phyloP scores from a whole-genome alignment of 1,139 yeast genomes.

The Casaregolazyma lundiana region DNA sequence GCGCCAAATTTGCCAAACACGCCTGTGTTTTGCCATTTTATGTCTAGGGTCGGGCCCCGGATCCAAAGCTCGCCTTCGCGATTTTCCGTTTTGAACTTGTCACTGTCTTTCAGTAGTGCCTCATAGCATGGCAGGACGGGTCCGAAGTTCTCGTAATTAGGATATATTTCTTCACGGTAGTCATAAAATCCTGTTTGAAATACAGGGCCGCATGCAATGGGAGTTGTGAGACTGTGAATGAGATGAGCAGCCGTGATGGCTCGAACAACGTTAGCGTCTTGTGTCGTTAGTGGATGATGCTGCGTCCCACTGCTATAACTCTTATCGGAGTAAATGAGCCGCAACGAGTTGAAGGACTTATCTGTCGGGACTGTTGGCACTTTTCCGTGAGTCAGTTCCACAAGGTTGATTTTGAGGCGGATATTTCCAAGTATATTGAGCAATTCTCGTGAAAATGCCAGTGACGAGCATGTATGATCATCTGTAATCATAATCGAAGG shows the following conservation, averaged over 20 bases:
- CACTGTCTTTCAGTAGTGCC: constrained; percentile 23
- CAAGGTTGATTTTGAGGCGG: constrained; percentile 22
- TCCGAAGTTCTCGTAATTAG: constrained; percentile 28
- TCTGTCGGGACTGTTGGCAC: constrained; percentile 25
- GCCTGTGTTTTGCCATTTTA: constrained; percentile 28
- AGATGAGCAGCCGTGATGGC: constrained; percentile 35
- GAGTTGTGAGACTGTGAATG: constrained; percentile 31
- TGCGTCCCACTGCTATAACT: constrained; percentile 9
- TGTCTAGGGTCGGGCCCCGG: constrained; percentile 25
- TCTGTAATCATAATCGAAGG: constrained; percentile 32
- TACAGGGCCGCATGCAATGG: constrained; percentile 32
- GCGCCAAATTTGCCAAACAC: constrained; percentile 26
- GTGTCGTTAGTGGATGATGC: constrained; percentile 22
- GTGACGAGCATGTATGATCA: constrained; percentile 28
- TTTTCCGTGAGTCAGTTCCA: constrained; percentile 26
- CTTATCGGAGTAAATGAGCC: constrained; percentile 29
- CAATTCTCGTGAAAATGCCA: constrained; percentile 20
- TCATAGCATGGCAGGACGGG: constrained; percentile 34
- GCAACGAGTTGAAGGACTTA: constrained; percentile 26
- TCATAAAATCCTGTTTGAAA: constrained; percentile 36
- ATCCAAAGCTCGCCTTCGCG: constrained; percentile 26
- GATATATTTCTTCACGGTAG: constrained; percentile 28
- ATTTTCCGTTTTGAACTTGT: constrained; percentile 18
- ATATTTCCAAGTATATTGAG: constrained; percentile 17
- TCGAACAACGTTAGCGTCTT: constrained; percentile 29